Evolutionary conservation across 2,329 filamentous ascomycete genomes (phyloP), one percentile per base, ranked within the genome.

Genomic region (Apiospora phragmitis): DNA sequence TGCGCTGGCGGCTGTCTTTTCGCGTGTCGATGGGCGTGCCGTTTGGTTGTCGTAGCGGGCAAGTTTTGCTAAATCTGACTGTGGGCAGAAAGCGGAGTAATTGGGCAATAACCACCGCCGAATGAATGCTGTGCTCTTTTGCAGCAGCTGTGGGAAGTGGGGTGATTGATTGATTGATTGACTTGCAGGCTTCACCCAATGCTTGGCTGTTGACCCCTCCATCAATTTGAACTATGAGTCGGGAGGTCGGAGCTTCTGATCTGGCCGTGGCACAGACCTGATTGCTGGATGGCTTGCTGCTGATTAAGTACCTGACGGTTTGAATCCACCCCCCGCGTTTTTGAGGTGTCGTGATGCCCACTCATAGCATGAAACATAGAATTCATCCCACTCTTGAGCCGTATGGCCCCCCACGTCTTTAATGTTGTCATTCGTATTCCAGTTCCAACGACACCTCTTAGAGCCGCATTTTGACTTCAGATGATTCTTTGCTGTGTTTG

Each of bases 51-150:
- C 65, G 42, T 43, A 67, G 65, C 24, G 47, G 43, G 67, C 67
- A 68, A 68, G 67, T 68, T 68, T 68, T 68, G 43, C 67, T 41
- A 68, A 68, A 41, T 51, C 45, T 68, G 29, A 38, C 65, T 67
- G 65, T 67, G 65, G 65, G 65, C 26, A 67, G 65, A 67, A 67
- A 67, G 65, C 65, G 65, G 65, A 47, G 65, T 45, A 67, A 47
- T 43, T 24, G 65, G 65, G 65, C 65, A 67, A 47, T 47, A 67
- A 47, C n/a, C 29, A 35, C 55, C n/a, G n/a, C n/a, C n/a, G n/a
- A n/a, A n/a, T 12, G 32, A 38, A n/a, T 3, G 32, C 32, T 59
- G 51, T 59, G 51, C 51, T 59, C 26, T 59, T 59, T 59, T 62
- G 55, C 29, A 59, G 51, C 51, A 59, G 51, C 51, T 59, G 47